Evolutionary conservation across 306 rosid genomes (phyloP), one percentile per base, ranked within the genome.

Genomic region (Astragalus membranaceus): DNA sequence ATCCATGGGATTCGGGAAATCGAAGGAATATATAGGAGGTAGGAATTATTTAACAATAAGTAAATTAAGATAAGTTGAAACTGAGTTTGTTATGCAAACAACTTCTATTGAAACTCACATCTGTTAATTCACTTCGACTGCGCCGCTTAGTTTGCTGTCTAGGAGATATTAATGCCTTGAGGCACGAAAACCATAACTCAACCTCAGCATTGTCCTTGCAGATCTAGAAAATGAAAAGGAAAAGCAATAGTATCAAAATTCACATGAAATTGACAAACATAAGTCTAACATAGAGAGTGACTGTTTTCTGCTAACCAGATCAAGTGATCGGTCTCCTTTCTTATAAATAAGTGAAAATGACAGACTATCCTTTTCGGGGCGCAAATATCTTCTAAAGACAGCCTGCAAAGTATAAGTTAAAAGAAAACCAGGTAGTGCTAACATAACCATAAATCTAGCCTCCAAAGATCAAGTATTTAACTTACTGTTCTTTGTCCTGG

Each of bases 401-500:
- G 88, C 91, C 98, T 94, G 81, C 70, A 84, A 77, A 75, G 52
- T 30, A 57, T 14, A 41, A 35, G 59, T 64, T 69, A 60, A 71
- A 29, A 12, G 13, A 52, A 63, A 59, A 54, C 7, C 36, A n/a
- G 37, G 14, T 15, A 52, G 10, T 30, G 26, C 61, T 67, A 66
- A 43, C 20, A 39, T 11, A 20, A 69, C 30, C 56, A 39, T 10
- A 64, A 47, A 32, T 33, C 14, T 53, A 63, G 50, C 64, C 37
- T 39, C 53, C 41, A 51, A 42, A 61, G 12, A 42, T 14, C 39
- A 36, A 76, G 46, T 72, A 76, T 84, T 69, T 65, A 69, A 85
- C 98, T 87, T 78, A 94, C 98, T 12, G 97, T 94, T 94, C 98
- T 90, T 58, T 94, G 98, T 80, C 97, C 98, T 4, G 92, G 83